Conservation (phyloP, 345 rosid species). For the Eucalyptus decipiens region DNA sequence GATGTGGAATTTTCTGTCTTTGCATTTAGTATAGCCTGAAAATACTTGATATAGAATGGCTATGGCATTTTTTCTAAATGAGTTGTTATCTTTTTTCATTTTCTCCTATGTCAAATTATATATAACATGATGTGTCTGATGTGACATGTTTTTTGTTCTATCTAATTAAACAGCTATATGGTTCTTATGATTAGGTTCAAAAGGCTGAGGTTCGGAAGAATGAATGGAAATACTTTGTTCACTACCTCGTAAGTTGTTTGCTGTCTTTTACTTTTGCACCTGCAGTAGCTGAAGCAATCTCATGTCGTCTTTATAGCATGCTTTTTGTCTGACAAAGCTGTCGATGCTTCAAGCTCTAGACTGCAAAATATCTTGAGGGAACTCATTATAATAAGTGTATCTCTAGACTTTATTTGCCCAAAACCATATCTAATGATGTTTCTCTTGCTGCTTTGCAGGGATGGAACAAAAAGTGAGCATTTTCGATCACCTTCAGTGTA, state of each 20-base stretch:
- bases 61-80: not conserved
- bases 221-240: constrained; percentile 94
- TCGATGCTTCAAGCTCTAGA: not conserved
- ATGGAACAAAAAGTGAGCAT: constrained; percentile 96
- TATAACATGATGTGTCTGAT: not conserved
- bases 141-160: not conserved
- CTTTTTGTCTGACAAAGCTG: not conserved
- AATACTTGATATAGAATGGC: not conserved
- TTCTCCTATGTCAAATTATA: not conserved
- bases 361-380: not conserved
- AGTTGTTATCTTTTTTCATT: not conserved
- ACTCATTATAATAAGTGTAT: not conserved
- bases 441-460: constrained; percentile 54
- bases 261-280: not conserved
- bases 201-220: constrained; percentile 81
- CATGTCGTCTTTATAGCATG: not conserved
- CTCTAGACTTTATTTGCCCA: not conserved
- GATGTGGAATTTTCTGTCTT: not conserved
- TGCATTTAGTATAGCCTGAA: not conserved
- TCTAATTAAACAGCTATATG: not conserved
- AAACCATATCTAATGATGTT: not conserved
- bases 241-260: constrained; percentile 66
- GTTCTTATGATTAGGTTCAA: constrained; percentile 50
- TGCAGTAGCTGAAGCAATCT: not conserved
- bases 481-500: not conserved